Percentiles rank a stretch among this genome's conserved stretches.
Conservation (phyloP, 2,329 filamentous ascomycete species). For the Tolypocladium paradoxum region DNA sequence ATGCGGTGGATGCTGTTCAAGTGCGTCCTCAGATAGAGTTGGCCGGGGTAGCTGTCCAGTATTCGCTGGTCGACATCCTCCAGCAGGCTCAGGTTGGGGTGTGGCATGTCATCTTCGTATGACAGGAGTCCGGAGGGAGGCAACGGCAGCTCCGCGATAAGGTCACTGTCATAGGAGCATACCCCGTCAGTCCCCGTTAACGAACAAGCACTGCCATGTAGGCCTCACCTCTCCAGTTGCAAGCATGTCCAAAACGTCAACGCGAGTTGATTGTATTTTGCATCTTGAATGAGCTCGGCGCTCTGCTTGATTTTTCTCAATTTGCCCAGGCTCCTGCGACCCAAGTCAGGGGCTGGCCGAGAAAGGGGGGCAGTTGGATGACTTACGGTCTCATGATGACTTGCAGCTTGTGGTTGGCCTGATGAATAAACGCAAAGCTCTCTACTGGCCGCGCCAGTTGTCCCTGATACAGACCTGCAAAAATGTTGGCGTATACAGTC, state of each 20-base stretch:
- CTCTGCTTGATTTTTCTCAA: slow-evolving; percentile 29
- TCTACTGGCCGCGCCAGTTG: slow-evolving; percentile 81
- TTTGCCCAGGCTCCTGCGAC: slow-evolving; percentile 35
- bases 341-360: background rate
- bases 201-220: background rate
- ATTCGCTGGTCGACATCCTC: slow-evolving; percentile 35
- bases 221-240: slow-evolving; percentile 70
- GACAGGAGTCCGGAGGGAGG: slow-evolving; percentile 51
- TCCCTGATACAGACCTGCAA: slow-evolving; percentile 81
- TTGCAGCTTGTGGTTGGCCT: slow-evolving; percentile 48
- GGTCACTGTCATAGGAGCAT: slow-evolving; percentile 49
- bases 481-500: slow-evolving; percentile 73
- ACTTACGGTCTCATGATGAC: slow-evolving; percentile 67
- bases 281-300: slow-evolving; percentile 28
- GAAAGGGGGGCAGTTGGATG: background rate
- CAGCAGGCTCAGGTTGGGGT: slow-evolving; percentile 44
- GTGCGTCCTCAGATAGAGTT: slow-evolving; percentile 53
- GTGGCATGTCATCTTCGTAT: slow-evolving; percentile 54
- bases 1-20: slow-evolving; percentile 52
- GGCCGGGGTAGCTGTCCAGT: slow-evolving; percentile 49
- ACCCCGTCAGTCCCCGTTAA: background rate
- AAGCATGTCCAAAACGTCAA: slow-evolving; percentile 89
- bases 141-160: slow-evolving; percentile 71
- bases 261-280: slow-evolving; percentile 49
- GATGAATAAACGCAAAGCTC: slow-evolving; percentile 56